A percentile compares a stretch with the other conserved stretches of the same genome.
These are phyloP conservation scores for Acanthamoeba royreba DNA, from an alignment of 208 protist genomes.

Conservation along the genomic window DNA sequence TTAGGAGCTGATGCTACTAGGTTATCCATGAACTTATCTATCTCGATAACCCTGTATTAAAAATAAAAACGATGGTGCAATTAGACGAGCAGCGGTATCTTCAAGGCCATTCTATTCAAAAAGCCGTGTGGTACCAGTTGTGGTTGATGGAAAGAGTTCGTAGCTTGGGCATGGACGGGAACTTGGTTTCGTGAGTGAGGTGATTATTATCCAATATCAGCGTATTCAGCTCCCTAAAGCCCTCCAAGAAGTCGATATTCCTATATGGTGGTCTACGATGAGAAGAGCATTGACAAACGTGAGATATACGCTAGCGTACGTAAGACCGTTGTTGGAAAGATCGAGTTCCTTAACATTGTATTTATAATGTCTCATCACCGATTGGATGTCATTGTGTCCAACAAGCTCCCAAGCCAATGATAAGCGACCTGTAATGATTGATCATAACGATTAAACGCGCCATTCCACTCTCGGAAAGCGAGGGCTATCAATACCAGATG, in stretches of 20 bases:
- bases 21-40: constrained; percentile 44
- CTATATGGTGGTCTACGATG: no score
- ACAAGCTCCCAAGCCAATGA: constrained; percentile 46
- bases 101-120: no score
- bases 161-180: constrained; percentile 37
- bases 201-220: constrained; percentile 48
- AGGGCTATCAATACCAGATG: background rate
- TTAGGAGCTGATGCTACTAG: background rate
- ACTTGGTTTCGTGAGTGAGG: constrained; percentile 43
- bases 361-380: constrained; percentile 39
- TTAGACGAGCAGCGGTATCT: no score
- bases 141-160: constrained; percentile 37
- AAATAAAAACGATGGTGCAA: no score
- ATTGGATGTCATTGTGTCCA: constrained; percentile 11
- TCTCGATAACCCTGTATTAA: constrained; percentile 20
- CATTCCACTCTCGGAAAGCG: no score
- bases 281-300: background rate
- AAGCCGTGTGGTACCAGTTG: constrained; percentile 46
- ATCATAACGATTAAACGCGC: background rate
- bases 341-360: constrained; percentile 41
- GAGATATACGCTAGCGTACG: background rate
- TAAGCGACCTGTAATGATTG: background rate
- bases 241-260: constrained; percentile 29
- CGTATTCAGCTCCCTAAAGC: constrained; percentile 46
- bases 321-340: constrained; percentile 22